phyloP scores from a whole-genome alignment of 805 yeast species.

The Priceomyces fermenticarens region DNA sequence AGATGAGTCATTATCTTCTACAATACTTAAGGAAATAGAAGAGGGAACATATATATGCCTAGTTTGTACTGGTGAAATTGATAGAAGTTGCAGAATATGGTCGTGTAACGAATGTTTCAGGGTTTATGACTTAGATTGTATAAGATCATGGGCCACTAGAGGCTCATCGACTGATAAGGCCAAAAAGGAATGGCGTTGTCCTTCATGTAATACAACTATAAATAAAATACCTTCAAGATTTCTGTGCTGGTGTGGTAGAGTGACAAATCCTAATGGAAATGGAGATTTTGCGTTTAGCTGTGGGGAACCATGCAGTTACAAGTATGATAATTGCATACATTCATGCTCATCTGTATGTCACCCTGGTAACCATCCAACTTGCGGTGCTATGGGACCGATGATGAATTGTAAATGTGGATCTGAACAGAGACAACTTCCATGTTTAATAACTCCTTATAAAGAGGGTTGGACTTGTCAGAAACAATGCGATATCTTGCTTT shows the following conservation, averaged over 20 bases:
- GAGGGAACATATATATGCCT: constrained; percentile 77
- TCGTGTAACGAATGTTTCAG: constrained; percentile 74
- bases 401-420: constrained; percentile 75
- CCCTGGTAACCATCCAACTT: constrained; percentile 83
- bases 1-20: constrained; percentile 19
- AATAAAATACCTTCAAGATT: constrained; percentile 52
- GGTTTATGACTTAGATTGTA: constrained; percentile 83
- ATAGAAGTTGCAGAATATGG: constrained; percentile 66
- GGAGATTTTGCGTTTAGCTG: constrained; percentile 76
- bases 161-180: constrained; percentile 61
- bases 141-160: constrained; percentile 79
- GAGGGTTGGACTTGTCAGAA: constrained; percentile 68
- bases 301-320: constrained; percentile 73
- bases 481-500: constrained; percentile 58
- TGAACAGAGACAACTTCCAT: constrained; percentile 62
- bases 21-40: constrained; percentile 57
- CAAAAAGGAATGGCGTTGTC: constrained; percentile 77
- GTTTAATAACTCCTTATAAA: constrained; percentile 64
- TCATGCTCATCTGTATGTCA: constrained; percentile 76
- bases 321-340: constrained; percentile 62
- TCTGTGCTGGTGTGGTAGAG: constrained; percentile 89
- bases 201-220: constrained; percentile 63
- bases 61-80: constrained; percentile 84
- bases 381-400: constrained; percentile 75
- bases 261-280: constrained; percentile 59